phyloP scores from a whole-genome alignment of 148 eudicot species.

The Fallopia convolvulus region DNA sequence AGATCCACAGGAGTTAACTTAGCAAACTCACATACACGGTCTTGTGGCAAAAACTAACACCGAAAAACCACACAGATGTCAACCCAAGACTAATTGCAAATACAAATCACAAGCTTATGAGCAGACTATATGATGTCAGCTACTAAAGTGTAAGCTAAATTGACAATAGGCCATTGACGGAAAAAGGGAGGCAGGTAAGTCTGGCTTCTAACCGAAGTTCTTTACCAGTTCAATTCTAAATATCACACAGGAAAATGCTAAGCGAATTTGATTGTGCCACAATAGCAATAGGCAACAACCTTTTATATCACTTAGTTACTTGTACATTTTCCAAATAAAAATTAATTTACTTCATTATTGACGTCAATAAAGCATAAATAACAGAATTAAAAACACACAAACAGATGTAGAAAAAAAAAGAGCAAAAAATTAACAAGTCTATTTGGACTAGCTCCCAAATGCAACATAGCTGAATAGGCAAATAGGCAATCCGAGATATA shows the following conservation, averaged over 20 bases:
- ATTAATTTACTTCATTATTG: not conserved
- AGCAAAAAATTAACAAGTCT: not conserved
- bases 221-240: not conserved
- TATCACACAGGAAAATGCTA: not conserved
- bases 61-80: not conserved
- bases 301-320: not conserved
- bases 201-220: not conserved
- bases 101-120: not conserved
- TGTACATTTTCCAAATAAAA: not conserved
- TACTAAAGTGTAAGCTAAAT: not conserved
- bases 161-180: not conserved
- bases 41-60: conserved; percentile 88
- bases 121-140: not conserved
- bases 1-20: conserved; percentile 88
- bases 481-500: no score
- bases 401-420: not conserved
- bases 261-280: not conserved
- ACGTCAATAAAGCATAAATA: not conserved
- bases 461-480: no score
- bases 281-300: not conserved
- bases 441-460: no score
- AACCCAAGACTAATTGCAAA: not conserved
- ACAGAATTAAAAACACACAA: not conserved
- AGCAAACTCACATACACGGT: conserved; percentile 96
- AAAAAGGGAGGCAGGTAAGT: not conserved